A percentile compares a stretch with the other conserved stretches of the same genome.
Evolutionary conservation across 208 protist species (phyloP).

Genomic region (Trypanosoma platydactyli): DNA sequence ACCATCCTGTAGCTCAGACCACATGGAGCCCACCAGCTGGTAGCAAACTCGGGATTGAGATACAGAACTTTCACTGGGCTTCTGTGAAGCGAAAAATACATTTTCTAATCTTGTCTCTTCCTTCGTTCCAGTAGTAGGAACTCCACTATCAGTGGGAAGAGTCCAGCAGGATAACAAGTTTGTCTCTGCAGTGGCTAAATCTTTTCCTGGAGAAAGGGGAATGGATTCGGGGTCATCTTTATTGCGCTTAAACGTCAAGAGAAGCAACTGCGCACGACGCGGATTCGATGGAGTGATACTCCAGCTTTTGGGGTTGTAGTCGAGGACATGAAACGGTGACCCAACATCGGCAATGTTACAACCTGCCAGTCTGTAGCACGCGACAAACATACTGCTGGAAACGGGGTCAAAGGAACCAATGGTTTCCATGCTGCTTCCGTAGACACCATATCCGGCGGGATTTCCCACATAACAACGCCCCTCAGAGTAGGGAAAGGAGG

Average conservation of each 20-base stretch:
- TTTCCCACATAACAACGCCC: slow-evolving; percentile 57
- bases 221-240: slow-evolving; percentile 30
- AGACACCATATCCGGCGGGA: slow-evolving; percentile 34
- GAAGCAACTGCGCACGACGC: slow-evolving; percentile 77
- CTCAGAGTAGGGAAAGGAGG: slow-evolving; percentile 49
- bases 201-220: slow-evolving; percentile 56
- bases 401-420: slow-evolving; percentile 68
- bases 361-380: slow-evolving; percentile 65
- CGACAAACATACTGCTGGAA: slow-evolving; percentile 39
- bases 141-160: slow-evolving; percentile 39
- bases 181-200: slow-evolving; percentile 52
- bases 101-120: slow-evolving; percentile 46
- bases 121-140: slow-evolving; percentile 54
- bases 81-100: slow-evolving; percentile 60
- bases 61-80: slow-evolving; percentile 13
- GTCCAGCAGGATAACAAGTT: slow-evolving; percentile 74
- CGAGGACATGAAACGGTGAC: slow-evolving; percentile 39
- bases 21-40: slow-evolving; percentile 43
- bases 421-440: slow-evolving; percentile 45
- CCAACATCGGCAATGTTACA: slow-evolving; percentile 78
- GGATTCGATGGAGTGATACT: slow-evolving; percentile 33
- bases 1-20: slow-evolving; percentile 72
- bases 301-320: slow-evolving; percentile 59
- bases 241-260: slow-evolving; percentile 59
- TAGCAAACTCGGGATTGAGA: slow-evolving; percentile 71